Evolutionary conservation across 352 stramenopile genomes (phyloP).

Genomic region (Phytophthora nicotianae): DNA sequence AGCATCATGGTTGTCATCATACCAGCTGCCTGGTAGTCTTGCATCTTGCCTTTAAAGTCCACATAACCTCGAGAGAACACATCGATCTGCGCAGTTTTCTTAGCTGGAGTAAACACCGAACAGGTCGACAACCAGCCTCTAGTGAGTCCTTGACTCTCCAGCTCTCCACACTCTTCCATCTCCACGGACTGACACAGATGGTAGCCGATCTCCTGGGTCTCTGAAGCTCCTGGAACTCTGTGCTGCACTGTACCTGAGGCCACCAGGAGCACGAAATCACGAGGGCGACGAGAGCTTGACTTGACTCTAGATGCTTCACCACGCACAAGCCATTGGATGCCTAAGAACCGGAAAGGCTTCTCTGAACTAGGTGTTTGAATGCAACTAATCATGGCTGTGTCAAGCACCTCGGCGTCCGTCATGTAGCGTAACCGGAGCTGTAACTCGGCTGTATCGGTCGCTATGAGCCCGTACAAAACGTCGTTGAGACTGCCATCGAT

Average conservation of each 20-base stretch:
- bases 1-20: conserved; percentile 33
- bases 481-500: conserved; percentile 38
- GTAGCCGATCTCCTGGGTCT: conserved; percentile 28
- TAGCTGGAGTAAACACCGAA: conserved; percentile 26
- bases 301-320: conserved; percentile 28
- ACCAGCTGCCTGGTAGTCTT: conserved; percentile 33
- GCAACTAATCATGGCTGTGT: conserved; percentile 31
- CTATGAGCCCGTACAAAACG: conserved; percentile 43
- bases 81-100: conserved; percentile 15
- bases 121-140: conserved; percentile 38
- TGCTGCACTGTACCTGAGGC: conserved; percentile 33
- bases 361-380: conserved; percentile 25
- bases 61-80: conserved; percentile 30
- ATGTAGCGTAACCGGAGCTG: conserved; percentile 39
- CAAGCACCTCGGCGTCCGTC: conserved; percentile 29
- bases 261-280: conserved; percentile 44
- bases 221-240: conserved; percentile 1
- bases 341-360: conserved; percentile 40
- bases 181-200: conserved; percentile 33
- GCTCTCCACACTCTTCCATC: conserved; percentile 12
- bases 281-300: conserved; percentile 17
- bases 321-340: conserved; percentile 38
- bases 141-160: conserved; percentile 9
- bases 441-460: conserved; percentile 34
- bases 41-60: conserved; percentile 36